Base-by-base conservation (phyloP, 140 eudicot species). In the Bidens hawaiensis region DNA sequence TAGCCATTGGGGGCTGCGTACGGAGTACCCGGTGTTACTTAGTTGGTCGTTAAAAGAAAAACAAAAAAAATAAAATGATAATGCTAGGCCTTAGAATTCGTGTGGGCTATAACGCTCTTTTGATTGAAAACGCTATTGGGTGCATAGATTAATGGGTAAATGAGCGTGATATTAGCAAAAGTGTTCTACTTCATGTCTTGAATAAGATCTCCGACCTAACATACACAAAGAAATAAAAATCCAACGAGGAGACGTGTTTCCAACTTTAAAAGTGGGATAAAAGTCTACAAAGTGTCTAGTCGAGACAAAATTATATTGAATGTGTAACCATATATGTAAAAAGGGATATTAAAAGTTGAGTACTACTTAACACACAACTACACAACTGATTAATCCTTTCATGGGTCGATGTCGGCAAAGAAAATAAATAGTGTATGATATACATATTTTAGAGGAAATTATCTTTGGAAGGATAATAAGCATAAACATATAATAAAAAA, bases 141-240 rank as follows among this genome's bases (percentile, higher is more conserved):
- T 5, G 31, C 9, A 9, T 52, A 19, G 28, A 13, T 25, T 34
- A 18, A 26, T 36, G 10, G 41, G 26, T 24, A 36, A 36, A 67
- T 38, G 12, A 53, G 51, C 36, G 46, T 2, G 41, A 15, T 2
- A 48, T 18, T 51, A 17, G 41, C 61, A 27, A 26, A 50, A 36
- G 62, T 51, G 23, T 3, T n/a, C 16, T 61, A 41, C 54, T 16
- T 14, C n/a, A 43, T 1, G 3, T 56, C 48, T 67, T 40, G 34
- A 41, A 55, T 54, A 16, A 42, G 36, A 41, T 9, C 55, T 41
- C 30, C 43, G 5, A 17, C 48, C 65, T 42, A 42, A 68, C 47
- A 56, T 55, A 21, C 51, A 18, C 60, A 30, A n/a, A n/a, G n/a
- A n/a, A n/a, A n/a, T 67, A 33, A 54, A 67, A 5, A 54, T 67